Base-by-base conservation (phyloP, 495 filamentous ascomycete species). In the Podospora pseudoanserina region DNA sequence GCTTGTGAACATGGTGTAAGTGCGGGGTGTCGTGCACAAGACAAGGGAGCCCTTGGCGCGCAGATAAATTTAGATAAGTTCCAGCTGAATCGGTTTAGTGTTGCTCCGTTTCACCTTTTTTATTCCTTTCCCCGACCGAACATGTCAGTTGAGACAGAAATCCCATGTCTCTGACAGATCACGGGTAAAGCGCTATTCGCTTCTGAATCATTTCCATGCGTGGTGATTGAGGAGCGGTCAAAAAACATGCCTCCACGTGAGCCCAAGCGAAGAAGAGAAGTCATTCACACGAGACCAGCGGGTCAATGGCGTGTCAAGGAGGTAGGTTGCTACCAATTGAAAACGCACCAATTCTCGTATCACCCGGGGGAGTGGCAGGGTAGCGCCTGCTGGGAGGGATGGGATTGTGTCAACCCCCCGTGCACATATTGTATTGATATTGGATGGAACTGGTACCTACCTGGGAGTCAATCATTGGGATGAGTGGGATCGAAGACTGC, bases 51-150 rank as follows among this genome's bases (percentile, higher is more conserved):
- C 55, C 55, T 58, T 58, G 55, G 55, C 55, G 55, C 39, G 15
- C 5, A 19, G 55, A 58, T 58, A 58, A 58, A 58, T 20, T 58
- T 58, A 58, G 55, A 58, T 16, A 49, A 49, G 39, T 49, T 49
- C 39, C 39, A 49, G 55, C 55, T 26, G 55, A 58, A 26, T 58
- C 55, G 55, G 55, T 58, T 18, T 58, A 58, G 55, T 58, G 55
- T 58, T 58, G 55, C 23, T 58, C 55, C 55, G 55, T 20, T 26
- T 58, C 55, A 20, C 55, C n/a, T 49, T 49, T 16, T 13, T 49
- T 0, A 11, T 49, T 49, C 1, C 7, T 7, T 32, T 7, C 7
- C 30, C 30, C 30, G 30, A 49, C 39, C 39, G 5, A 16, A 16
- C 6, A 16, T 11, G 39, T 16, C 39, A 18, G 15, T 49, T 49